phyloP scores from a whole-genome alignment of 495 filamentous ascomycete genomes.

The Xylaria scruposa region DNA sequence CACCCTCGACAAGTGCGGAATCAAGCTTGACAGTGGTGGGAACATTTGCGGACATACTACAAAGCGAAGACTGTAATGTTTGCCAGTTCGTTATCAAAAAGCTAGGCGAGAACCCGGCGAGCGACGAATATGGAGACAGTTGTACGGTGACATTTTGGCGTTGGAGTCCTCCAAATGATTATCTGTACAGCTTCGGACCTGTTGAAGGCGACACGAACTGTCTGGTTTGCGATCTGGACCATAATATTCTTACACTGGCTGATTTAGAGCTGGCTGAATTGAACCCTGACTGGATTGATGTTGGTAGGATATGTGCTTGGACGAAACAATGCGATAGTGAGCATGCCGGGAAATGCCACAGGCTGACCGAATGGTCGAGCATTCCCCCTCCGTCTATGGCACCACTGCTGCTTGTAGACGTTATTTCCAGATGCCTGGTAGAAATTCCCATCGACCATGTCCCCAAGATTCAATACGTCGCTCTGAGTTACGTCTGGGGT shows the following conservation, averaged over 20 bases:
- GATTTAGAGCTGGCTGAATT: not conserved
- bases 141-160: not conserved
- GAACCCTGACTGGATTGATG: not conserved
- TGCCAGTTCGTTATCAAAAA: not conserved
- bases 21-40: not conserved
- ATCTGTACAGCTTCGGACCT: slow-evolving; percentile 1
- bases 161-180: not conserved
- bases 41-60: not conserved
- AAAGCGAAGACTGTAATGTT: not conserved
- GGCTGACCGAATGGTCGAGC: not conserved
- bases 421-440: not conserved
- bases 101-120: not conserved
- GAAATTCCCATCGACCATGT: not conserved
- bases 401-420: not conserved
- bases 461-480: not conserved
- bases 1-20: not conserved
- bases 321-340: not conserved
- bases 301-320: not conserved
- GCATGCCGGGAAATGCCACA: not conserved
- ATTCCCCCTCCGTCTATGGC: not conserved
- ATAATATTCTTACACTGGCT: not conserved
- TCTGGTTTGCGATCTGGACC: not conserved
- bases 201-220: not conserved
- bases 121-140: not conserved
- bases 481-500: not conserved